Base-by-base conservation (phyloP, 306 rosid species). In the Medicago ruthenica region DNA sequence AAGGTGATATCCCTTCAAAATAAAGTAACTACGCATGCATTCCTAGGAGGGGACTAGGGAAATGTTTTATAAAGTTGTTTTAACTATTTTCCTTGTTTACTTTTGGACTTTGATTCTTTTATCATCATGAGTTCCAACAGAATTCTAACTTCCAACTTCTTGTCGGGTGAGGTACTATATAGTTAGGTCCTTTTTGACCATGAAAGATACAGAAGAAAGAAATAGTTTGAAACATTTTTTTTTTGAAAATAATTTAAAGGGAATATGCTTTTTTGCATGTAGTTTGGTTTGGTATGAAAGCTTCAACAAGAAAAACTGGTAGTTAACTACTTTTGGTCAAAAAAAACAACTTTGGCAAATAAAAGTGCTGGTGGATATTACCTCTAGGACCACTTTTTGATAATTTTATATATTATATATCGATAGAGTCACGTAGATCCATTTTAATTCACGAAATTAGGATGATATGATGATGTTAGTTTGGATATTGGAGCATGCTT, bases 91-190 rank as follows among this genome's bases (percentile, higher is more conserved):
- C 18, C 27, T 59, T 50, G 21, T 42, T 72, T 63, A 55, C 67
- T 55, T 72, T 84, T 67, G 44, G 67, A 67, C 77, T 80, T 78
- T 50, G 73, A 74, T 85, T 14, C 37, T 85, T 24, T 8, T 59
- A 6, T 73, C 76, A 70, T 85, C 66, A 81, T 85, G 55, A 54
- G 12, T 75, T 81, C 84, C 84, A 85, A 82, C 86, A 82, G 84
- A 85, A 79, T 79, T 85, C 88, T 85, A 82, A 82, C 86, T 85
- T 67, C 88, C 80, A 85, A 82, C 86, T 82, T 75, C 77, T 22
- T 79, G 88, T 82, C 86, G 86, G 88, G 36, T 71, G 71, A 71
- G 21, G 81, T n/a, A 34, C 37, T 34, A 12, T 45, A 45, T 45
- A 54, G 76, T 31, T 71, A 61, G 2, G 15, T 24, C 40, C 83